phyloP scores from a whole-genome alignment of 2,329 filamentous ascomycete genomes.

The Plenodomus tracheiphilus region DNA sequence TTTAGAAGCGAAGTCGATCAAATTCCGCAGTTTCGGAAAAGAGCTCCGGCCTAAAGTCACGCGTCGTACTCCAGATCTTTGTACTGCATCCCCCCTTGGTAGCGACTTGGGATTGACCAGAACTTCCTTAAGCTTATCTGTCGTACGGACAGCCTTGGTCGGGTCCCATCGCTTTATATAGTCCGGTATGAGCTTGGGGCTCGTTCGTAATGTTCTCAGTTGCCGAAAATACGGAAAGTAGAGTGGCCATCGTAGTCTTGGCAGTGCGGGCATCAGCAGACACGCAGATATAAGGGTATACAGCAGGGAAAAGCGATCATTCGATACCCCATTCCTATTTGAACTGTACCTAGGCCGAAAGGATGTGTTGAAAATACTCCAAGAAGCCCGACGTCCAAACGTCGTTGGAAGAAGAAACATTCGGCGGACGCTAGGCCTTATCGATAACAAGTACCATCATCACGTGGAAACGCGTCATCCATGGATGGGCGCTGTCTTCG shows the following conservation, averaged over 20 bases:
- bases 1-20: neutral
- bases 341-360: too few relatives aligned
- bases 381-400: too few relatives aligned
- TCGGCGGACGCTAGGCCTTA: neutral
- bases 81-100: neutral
- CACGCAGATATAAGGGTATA: neutral
- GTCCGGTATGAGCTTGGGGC: conserved; percentile 24
- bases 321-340: too few relatives aligned
- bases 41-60: neutral
- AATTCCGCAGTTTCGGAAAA: conserved; percentile 2
- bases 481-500: too few relatives aligned
- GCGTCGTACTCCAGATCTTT: neutral
- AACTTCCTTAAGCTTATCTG: conserved; percentile 2
- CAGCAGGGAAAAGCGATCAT: neutral
- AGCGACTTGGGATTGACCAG: neutral
- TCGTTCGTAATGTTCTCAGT: conserved; percentile 27
- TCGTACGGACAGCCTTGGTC: conserved; percentile 7
- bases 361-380: too few relatives aligned
- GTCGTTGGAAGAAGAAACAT: too few relatives aligned
- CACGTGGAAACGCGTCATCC: too few relatives aligned
- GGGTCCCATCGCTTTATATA: conserved; percentile 34
- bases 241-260: conserved; percentile 24
- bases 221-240: conserved; percentile 18
- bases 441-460: neutral
- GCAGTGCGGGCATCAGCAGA: conserved; percentile 31